Conservation (phyloP, 2,329 filamentous ascomycete genomes). For the Penicillium griseofulvum region DNA sequence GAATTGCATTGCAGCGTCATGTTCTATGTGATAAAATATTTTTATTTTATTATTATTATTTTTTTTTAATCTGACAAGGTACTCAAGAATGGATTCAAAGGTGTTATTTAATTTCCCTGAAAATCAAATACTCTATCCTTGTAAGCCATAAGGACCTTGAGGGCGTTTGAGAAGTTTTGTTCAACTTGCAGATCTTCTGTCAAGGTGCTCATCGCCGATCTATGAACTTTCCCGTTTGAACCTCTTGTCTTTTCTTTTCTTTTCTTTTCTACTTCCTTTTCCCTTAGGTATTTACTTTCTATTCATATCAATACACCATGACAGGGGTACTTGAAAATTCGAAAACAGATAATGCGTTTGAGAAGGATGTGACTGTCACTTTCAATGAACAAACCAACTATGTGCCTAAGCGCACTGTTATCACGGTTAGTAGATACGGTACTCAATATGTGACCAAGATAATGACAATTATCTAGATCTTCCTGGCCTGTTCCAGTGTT, state of each 20-base stretch:
- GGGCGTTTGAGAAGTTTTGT: constrained; percentile 32
- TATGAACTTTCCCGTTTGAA: neutral
- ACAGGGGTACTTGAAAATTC: constrained; percentile 13
- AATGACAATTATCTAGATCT: constrained; percentile 46
- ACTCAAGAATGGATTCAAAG: neutral
- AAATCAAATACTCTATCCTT: neutral
- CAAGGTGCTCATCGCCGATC: constrained; percentile 14
- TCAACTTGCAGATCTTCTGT: constrained; percentile 18
- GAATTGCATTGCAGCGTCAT: constrained; percentile 1
- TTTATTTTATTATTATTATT: no score
- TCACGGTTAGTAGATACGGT: constrained; percentile 43
- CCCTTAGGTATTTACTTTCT: neutral
- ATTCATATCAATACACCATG: constrained; percentile 12
- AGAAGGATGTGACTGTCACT: constrained; percentile 12
- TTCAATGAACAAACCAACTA: constrained; percentile 60
- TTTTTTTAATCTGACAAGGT: constrained; percentile 7
- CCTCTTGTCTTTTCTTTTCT: neutral
- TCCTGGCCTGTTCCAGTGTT: constrained; percentile 56
- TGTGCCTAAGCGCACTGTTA: constrained; percentile 51
- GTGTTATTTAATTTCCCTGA: neutral
- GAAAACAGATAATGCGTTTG: constrained; percentile 1
- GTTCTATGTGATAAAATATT: no score
- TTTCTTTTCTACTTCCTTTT: neutral
- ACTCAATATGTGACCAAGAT: neutral
- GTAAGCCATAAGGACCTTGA: constrained; percentile 25